Evolutionary conservation across 140 eudicot species (phyloP), one percentile per base, ranked within the genome.

Genomic region (Senecio squalidus): DNA sequence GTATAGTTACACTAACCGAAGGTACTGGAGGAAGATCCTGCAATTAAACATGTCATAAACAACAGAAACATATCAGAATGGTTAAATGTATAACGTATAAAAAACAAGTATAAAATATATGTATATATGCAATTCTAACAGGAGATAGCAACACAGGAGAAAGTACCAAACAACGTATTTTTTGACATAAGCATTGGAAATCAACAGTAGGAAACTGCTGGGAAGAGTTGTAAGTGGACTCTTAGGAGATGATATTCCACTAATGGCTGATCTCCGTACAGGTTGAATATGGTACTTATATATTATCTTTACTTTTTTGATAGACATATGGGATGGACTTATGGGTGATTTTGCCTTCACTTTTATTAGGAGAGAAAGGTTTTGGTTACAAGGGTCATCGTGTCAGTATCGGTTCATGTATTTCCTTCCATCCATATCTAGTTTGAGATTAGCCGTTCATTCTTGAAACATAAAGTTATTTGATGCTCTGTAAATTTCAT

Each of bases 1-100:
- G 67, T 33, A 92, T 72, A n/a, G 84, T 80, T 58, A 78, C 95
- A 46, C 40, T 77, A 57, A 92, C 95, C 0, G 82, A 64, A 64
- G 93, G 86, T 22, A 92, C 93, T 0, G 89, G 89, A 44, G 96
- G 98, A 40, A 88, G 96, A 64, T 68, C 86, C 98, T 92, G 80
- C 54, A 58, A 40, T 31, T 10, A n/a, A n/a, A n/a, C n/a, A n/a
- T n/a, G n/a, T n/a, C n/a, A n/a, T n/a, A n/a, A 27, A 55, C 2
- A 26, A 38, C n/a, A 57, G 43, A 3, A 23, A 21, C 46, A 10
- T 23, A 48, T 28, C 15, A 62, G 27, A 8, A 53, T 13, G 39
- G 23, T 21, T 31, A 31, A 44, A 16, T 15, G 28, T 24, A 44
- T 29, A 22, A 4, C 13, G 55, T 44, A 27, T 41, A 39, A 13